Conservation (phyloP, 2,329 filamentous ascomycete species). For the Ceratocystis cubensis region DNA sequence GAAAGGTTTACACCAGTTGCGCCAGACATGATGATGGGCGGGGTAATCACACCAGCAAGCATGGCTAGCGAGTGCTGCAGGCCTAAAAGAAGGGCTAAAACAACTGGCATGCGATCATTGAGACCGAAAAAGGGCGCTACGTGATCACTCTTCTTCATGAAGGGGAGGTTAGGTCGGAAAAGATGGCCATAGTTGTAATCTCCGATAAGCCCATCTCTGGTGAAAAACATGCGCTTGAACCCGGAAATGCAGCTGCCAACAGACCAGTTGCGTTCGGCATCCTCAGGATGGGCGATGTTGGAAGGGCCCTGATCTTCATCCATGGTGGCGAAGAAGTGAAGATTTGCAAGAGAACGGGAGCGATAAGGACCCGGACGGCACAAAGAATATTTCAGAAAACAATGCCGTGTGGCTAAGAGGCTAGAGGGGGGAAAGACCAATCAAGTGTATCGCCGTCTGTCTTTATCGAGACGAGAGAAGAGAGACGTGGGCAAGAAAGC, state of each 20-base stretch:
- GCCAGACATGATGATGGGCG: conserved; percentile 58
- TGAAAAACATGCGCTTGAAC: conserved; percentile 35
- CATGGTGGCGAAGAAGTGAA: conserved; percentile 30
- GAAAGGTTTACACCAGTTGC: conserved; percentile 51
- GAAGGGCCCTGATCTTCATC: conserved; percentile 45
- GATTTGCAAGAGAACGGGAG: background rate
- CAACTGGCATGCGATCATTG: conserved; percentile 62
- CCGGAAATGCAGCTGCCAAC: conserved; percentile 22
- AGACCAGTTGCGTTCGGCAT: conserved; percentile 26
- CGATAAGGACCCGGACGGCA: background rate
- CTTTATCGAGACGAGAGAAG: background rate
- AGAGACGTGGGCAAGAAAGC: background rate
- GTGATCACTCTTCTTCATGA: conserved; percentile 50
- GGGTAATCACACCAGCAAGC: conserved; percentile 63
- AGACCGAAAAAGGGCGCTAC: conserved; percentile 76
- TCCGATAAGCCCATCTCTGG: conserved; percentile 63
- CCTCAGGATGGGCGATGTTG: conserved; percentile 34
- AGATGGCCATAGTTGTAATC: conserved; percentile 84
- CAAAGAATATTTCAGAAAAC: background rate
- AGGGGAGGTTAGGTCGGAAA: conserved; percentile 71
- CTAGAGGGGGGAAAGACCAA: background rate
- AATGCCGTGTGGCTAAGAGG: background rate
- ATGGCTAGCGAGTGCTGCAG: conserved; percentile 71
- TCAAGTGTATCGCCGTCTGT: background rate
- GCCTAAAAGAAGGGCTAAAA: conserved; percentile 61